Conservation (phyloP, 495 filamentous ascomycete genomes). For the Terfezia boudieri region DNA sequence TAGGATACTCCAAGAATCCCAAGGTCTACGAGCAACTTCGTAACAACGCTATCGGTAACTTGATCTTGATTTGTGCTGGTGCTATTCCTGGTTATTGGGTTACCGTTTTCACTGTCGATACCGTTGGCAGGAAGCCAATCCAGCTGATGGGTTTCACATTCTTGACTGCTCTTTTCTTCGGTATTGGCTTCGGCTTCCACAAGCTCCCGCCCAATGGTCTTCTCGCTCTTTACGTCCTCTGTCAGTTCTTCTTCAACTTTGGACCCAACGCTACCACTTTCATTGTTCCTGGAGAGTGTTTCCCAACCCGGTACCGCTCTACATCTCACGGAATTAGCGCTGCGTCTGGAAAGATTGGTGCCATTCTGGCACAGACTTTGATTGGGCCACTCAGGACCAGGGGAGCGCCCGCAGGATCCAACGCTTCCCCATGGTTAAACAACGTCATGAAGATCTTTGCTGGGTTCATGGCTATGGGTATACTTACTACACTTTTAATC, state of each 20-base stretch:
- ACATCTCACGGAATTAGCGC: conserved; percentile 72
- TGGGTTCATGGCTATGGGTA: conserved; percentile 50
- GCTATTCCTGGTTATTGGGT: conserved; percentile 64
- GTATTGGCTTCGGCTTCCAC: conserved; percentile 54
- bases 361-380: conserved; percentile 38
- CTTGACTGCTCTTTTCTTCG: conserved; percentile 50
- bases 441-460: conserved; percentile 63
- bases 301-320: conserved; percentile 68
- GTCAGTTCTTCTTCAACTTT: conserved; percentile 80
- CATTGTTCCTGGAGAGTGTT: conserved; percentile 74
- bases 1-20: conserved; percentile 38
- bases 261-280: conserved; percentile 79
- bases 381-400: conserved; percentile 27
- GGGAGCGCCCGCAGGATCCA: conserved; percentile 20
- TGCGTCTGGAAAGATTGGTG: conserved; percentile 60
- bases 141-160: conserved; percentile 55
- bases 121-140: conserved; percentile 55
- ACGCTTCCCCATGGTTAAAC: conserved; percentile 42
- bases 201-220: conserved; percentile 29
- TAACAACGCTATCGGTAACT: conserved; percentile 49
- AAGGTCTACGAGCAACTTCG: conserved; percentile 44
- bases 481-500: conserved; percentile 41
- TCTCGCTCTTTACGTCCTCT: conserved; percentile 53
- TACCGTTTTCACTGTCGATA: conserved; percentile 46
- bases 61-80: conserved; percentile 54